Evolutionary conservation across 306 rosid genomes (phyloP), one percentile per base, ranked within the genome.

Genomic region (Arachis hypogaea): DNA sequence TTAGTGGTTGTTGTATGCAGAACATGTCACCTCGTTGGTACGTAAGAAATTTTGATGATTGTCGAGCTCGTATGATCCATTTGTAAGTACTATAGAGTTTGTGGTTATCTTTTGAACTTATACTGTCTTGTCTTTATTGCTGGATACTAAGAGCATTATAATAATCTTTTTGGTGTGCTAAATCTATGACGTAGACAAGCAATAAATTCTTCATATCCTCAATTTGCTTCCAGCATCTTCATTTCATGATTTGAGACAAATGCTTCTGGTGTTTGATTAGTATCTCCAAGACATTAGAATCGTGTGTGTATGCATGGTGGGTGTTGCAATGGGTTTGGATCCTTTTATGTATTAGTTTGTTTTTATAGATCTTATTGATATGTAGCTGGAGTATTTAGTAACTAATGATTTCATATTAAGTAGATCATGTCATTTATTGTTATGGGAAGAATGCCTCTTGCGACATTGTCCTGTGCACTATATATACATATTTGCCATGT

Each of bases 11-110:
- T 64, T 54, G 60, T 76, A 30, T 87, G 69, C 86, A 91, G 97
- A 87, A 75, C 80, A 85, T 86, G 88, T 89, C 87, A n/a, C 95
- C 97, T 63, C 92, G 95, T 51, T 91, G 97, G 97, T 91, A 89
- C 83, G 81, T 91, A 63, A 82, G 87, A 80, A 91, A 91, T 79
- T 91, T 84, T 63, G 86, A 82, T 51, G 89, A 85, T 59, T 41
- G 14, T 38, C 82, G 80, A 81, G 89, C 85, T 75, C 68, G 50
- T 36, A 91, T 91, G 97, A 81, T 87, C 63, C 97, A 91, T 82
- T 81, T 91, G 97, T 91, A 82, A 82, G 97, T 87, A 70, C 41
- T 72, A 60, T 43, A 60, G 66, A 83, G n/a, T 74, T 56, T 59
- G 44, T 71, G 54, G 74, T 75, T 70, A 16, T 55, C n/a, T 3